A percentile compares a stretch with the other conserved stretches of the same genome.
These are phyloP conservation scores for Tolypocladium paradoxum DNA, from an alignment of 2,329 filamentous ascomycete genomes.

Conservation along the genomic window DNA sequence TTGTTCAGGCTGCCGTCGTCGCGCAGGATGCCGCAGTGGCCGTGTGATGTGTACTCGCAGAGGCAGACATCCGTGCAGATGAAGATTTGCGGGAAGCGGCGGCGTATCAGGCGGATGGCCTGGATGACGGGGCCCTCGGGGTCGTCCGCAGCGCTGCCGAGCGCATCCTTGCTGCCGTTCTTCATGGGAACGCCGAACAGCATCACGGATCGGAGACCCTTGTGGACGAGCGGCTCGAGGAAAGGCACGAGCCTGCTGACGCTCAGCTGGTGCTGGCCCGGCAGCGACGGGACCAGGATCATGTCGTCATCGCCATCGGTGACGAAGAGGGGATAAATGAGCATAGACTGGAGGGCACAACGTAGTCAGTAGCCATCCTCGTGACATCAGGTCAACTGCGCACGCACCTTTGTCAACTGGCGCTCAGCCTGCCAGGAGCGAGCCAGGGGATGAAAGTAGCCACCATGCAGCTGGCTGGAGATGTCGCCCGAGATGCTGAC, in stretches of 20 bases:
- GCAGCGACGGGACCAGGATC: constrained; percentile 78
- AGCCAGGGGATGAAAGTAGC: constrained; percentile 70
- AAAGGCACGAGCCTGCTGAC: constrained; percentile 78
- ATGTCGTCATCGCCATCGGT: constrained; percentile 92
- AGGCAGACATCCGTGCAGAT: constrained; percentile 90
- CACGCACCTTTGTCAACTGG: constrained; percentile 68
- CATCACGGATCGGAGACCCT: constrained; percentile 86
- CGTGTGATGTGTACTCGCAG: constrained; percentile 97
- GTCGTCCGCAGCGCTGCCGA: constrained; percentile 88
- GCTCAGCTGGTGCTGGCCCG: constrained; percentile 80
- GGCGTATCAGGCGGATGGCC: constrained; percentile 71
- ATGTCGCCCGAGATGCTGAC: constrained; percentile 66
- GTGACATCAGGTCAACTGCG: not conserved
- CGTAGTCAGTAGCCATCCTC: not conserved
- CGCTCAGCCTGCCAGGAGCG: constrained; percentile 76
- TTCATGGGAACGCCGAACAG: constrained; percentile 88
- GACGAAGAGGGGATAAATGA: constrained; percentile 95
- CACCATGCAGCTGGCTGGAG: constrained; percentile 72
- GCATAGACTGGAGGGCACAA: constrained; percentile 62
- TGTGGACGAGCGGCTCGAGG: constrained; percentile 75
- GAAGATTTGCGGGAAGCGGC: constrained; percentile 81
- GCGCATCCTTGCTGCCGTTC: constrained; percentile 73
- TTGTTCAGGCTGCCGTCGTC: constrained; percentile 94
- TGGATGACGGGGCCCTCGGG: constrained; percentile 85
- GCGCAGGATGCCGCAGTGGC: constrained; percentile 90